Conservation (phyloP, 1,284 basidiomycete species). For the Cryptococcus neoformans region DNA sequence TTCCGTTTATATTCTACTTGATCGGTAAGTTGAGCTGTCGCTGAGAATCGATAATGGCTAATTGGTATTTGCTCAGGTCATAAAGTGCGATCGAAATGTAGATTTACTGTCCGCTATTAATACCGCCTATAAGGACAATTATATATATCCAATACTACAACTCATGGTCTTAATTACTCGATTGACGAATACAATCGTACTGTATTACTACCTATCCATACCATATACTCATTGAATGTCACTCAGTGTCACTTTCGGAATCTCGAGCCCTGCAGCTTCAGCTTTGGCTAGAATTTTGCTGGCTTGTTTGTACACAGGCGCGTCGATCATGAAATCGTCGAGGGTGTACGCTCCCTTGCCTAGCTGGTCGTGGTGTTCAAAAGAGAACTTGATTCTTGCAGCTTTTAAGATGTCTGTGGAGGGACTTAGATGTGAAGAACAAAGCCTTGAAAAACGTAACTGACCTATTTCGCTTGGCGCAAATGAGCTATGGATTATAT, state of each 20-base stretch:
- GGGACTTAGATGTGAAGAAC: neutral
- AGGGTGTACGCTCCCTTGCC: slow-evolving; percentile 64
- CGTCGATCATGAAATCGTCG: slow-evolving; percentile 80
- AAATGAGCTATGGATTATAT: slow-evolving; percentile 72
- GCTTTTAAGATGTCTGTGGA: slow-evolving; percentile 72
- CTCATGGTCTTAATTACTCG: too few relatives aligned
- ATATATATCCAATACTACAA: too few relatives aligned
- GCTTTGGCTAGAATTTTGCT: slow-evolving; percentile 63
- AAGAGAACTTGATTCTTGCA: slow-evolving; percentile 58
- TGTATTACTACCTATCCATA: too few relatives aligned
- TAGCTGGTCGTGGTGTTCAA: slow-evolving; percentile 38
- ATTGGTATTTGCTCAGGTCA: slow-evolving; percentile 3
- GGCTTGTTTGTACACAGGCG: slow-evolving; percentile 85
- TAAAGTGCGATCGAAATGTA: slow-evolving; percentile 9
- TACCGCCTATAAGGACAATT: neutral
- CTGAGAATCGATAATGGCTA: neutral
- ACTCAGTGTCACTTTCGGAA: slow-evolving; percentile 51
- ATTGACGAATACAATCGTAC: too few relatives aligned
- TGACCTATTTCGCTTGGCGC: slow-evolving; percentile 69
- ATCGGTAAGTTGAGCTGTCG: slow-evolving; percentile 13
- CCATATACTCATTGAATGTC: slow-evolving; percentile 8
- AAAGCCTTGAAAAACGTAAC: neutral
- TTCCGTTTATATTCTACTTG: slow-evolving; percentile 26
- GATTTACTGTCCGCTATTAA: slow-evolving; percentile 14
- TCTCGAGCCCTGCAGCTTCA: slow-evolving; percentile 59